Evolutionary conservation across 768 basidiomycete species (phyloP), one percentile per base, ranked within the genome.

Genomic region (Exidia glandulosa): DNA sequence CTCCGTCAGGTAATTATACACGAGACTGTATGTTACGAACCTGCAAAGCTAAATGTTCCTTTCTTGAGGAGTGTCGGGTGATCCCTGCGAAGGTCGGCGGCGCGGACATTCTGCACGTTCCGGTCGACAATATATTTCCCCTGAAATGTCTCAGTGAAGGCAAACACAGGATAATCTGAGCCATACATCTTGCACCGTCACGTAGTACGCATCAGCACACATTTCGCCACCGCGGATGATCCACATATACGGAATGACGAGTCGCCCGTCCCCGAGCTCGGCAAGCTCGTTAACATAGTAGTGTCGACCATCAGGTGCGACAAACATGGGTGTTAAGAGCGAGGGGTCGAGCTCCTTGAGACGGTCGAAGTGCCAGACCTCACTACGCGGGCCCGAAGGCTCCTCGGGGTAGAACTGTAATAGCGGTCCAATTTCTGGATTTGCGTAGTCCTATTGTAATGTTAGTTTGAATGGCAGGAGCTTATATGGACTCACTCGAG

Each of bases 201-300:
- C 59, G 10, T 13, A 23, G 9, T 30, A 36, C 23, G 50, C 50
- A 30, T 55, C 50, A 13, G 29, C 54, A 9, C 50, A 25, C 12
- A 60, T 19, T 14, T 16, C 36, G 36, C 12, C 12, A 36, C 19
- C 19, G 36, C 36, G 36, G 16, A 34, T 60, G 25, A 60, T 56
- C 54, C 52, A 56, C 32, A 52, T 32, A 6, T 29, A 27, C n/a
- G 60, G 60, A 32, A 61, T 61, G 10, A 66, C 32, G 2, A 64
- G 57, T 4, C 9, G 12, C 2, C 60, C 59, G 31, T 32, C 31
- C 2, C 41, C 6, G 3, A 64, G 55, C 16, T 50, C 3, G 2
- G 63, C 59, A 23, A 67, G 34, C 56, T 67, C 63, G 6, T 67
- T 58, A 9, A 66, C 62, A 16, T 61, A 67, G 58, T 61, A 67